Conservation (phyloP, 164 flowering plant species). For the Annona cherimola region DNA sequence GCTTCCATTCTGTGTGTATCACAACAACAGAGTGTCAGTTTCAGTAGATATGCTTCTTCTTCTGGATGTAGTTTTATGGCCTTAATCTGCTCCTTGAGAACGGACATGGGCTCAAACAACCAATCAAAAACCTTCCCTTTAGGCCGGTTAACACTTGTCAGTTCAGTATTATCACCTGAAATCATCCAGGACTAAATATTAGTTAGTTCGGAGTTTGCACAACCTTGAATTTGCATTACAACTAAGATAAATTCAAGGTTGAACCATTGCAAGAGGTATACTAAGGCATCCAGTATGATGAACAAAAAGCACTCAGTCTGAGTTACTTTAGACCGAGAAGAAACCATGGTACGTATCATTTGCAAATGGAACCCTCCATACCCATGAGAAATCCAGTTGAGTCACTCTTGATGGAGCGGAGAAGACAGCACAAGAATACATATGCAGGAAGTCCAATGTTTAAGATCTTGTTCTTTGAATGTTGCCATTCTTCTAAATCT, state of each 20-base stretch:
- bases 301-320: too few relatives aligned
- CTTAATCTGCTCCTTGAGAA: constrained; percentile 35
- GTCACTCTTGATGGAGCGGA: constrained; percentile 32
- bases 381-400: constrained; percentile 37
- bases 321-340: too few relatives aligned
- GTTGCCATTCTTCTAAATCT: constrained; percentile 30
- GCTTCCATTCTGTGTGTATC: constrained; percentile 23
- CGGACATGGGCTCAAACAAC: constrained; percentile 38
- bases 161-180: constrained; percentile 32
- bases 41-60: constrained; percentile 26
- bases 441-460: constrained; percentile 37
- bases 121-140: constrained; percentile 44
- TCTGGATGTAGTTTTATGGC: constrained; percentile 20
- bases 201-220: background rate
- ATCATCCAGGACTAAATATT: background rate
- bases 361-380: constrained; percentile 15
- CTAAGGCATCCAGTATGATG: background rate
- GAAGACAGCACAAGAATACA: constrained; percentile 31
- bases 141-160: constrained; percentile 33
- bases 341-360: too few relatives aligned
- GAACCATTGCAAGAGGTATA: background rate
- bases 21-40: constrained; percentile 25
- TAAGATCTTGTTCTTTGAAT: constrained; percentile 33
- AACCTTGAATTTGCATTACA: background rate
- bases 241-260: background rate